Evolutionary conservation across 2,329 filamentous ascomycete genomes (phyloP).

Genomic region (Alternaria triticimaculans): DNA sequence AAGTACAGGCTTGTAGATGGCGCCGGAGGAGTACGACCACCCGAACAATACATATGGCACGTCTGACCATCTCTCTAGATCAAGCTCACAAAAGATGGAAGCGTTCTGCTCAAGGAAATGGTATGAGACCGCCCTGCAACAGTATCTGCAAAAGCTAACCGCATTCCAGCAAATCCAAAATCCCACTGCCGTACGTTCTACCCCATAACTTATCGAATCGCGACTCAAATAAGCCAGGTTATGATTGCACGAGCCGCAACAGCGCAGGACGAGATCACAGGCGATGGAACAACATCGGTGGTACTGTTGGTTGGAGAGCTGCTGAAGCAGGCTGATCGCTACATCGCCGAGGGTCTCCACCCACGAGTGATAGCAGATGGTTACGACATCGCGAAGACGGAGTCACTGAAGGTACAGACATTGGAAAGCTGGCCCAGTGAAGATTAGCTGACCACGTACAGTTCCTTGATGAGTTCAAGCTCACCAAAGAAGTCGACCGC

Average conservation of each 20-base stretch:
- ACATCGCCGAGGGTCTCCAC: constrained; percentile 96
- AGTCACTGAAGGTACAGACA: constrained; percentile 76
- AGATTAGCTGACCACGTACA: constrained; percentile 46
- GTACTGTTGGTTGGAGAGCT: constrained; percentile 95
- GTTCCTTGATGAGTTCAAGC: constrained; percentile 95
- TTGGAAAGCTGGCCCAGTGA: neutral
- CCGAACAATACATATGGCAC: neutral
- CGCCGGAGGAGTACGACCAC: constrained; percentile 60
- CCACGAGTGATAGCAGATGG: constrained; percentile 96
- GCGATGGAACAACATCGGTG: constrained; percentile 96
- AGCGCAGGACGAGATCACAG: constrained; percentile 97
- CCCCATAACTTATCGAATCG: neutral
- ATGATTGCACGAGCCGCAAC: constrained; percentile 85
- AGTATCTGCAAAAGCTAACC: constrained; percentile 17
- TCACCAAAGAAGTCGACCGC: constrained; percentile 84
- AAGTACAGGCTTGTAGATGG: constrained; percentile 65
- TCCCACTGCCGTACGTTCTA: constrained; percentile 77
- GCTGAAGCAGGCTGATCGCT: constrained; percentile 94
- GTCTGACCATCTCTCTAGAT: constrained; percentile 64
- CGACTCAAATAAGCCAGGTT: constrained; percentile 50
- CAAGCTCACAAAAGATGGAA: constrained; percentile 98
- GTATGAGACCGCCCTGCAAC: constrained; percentile 43
- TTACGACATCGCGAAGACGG: constrained; percentile 94
- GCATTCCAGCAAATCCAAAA: constrained; percentile 84
- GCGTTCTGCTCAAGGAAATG: constrained; percentile 77